Base-by-base conservation (phyloP, 1,284 basidiomycete genomes). In the Boletellus deceptivus region DNA sequence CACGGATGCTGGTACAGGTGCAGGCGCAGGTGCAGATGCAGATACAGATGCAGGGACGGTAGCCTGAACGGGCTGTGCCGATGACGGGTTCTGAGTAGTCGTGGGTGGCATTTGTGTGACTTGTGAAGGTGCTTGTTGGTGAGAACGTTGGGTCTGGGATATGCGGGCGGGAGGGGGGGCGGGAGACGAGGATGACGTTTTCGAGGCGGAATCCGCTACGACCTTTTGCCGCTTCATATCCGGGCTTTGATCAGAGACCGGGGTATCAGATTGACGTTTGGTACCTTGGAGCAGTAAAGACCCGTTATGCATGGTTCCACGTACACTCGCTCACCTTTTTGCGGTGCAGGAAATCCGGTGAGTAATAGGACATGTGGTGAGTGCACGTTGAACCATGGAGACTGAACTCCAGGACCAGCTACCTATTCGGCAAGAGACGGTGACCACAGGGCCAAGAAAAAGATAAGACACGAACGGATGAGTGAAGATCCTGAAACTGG, bases 381-480 rank as follows among this genome's bases (percentile, higher is more conserved):
- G 16, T 70, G 72, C 7, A 80, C 74, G 29, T 65, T 54, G 59
- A 86, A 87, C 81, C 83, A 87, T 3, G 83, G 78, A 1, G 63
- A 60, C 35, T 77, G 74, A 14, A 62, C 50, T 20, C 64, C 58
- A 8, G 69, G 59, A 38, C 69, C 57, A 18, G 73, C 70, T 47
- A 72, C 64, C 78, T 79, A 53, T 43, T 16, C 47, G 24, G 33
- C 45, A 3, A 36, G n/a, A 22, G 11, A 48, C 38, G 7, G 14
- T 49, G 18, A 43, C 24, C 35, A 25, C 41, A 29, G 14, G 16
- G 16, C 27, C 22, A 42, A n/a, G 37, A 37, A 27, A 39, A 18
- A 36, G 4, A 44, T 44, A 47, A 33, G 43, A 27, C 16, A 70
- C 77, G 16, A 64, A 83, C 83, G 36, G 73, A 70, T 31, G 73